Evolutionary conservation across 2,329 filamentous ascomycete genomes (phyloP), one percentile per base, ranked within the genome.

Genomic region (Cryphonectria radicalis): DNA sequence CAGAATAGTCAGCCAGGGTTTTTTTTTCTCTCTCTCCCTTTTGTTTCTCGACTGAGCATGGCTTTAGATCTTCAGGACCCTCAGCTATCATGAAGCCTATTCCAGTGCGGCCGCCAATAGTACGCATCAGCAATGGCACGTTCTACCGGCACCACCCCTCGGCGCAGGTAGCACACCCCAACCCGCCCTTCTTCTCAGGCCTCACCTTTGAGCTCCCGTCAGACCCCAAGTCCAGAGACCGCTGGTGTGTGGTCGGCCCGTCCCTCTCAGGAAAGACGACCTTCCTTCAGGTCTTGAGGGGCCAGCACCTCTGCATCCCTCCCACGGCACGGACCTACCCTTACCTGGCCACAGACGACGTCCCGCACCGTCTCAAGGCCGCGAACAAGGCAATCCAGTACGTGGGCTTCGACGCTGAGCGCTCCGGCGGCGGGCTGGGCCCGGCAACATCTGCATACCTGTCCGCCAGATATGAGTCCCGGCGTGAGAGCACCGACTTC

Each of bases 381-480:
- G 89, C 92, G 0, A 84, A 85, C 17, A 86, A 86, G 74, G 94
- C 94, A 0, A 92, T 99, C 71, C 91, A 91, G 76, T 95, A 97
- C 84, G 94, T 98, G 13, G 95, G 96, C 0, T 98, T 98, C 77
- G 93, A 94, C 77, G 90, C 89, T 2, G 92, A 95, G 75, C 87
- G 89, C 37, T 86, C 86, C 7, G 82, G 85, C 65, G 82, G 88
- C 19, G 77, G 78, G 0, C 82, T 88, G 7, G 86, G 87, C 1
- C 83, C 83, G n/a, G 85, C 85, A 7, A 86, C 87, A 0, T 92
- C 92, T 28, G 91, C 94, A 5, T 98, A 98, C 79, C 83, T 98
- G 25, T 94, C 93, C 72, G 94, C 94, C 22, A 87, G 96, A 55
- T 99, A 98, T 79, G 96, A 99, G 84, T 95, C 92, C 72, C 85